Conservation (phyloP, 305 asterid species). For the Fraxinus greggii region DNA sequence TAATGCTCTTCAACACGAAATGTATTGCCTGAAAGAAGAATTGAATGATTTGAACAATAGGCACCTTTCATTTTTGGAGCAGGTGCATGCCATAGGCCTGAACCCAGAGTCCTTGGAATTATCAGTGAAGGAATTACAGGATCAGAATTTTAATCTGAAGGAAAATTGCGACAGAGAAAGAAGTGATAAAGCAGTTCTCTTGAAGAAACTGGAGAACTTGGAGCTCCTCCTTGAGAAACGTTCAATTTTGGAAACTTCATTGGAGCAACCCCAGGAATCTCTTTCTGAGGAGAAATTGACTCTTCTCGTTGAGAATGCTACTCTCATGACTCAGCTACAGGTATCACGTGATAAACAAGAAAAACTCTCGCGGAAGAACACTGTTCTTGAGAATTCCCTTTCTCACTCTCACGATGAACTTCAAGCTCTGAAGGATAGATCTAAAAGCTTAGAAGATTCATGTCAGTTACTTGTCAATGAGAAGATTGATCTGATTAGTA, state of each 20-base stretch:
- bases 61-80: constrained; percentile 55
- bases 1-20: constrained; percentile 92
- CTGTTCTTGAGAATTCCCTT: constrained; percentile 62
- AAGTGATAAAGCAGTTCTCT: constrained; percentile 61
- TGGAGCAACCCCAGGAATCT: constrained; percentile 65
- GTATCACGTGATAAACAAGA: constrained; percentile 60
- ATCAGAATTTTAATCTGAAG: constrained; percentile 51
- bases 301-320: constrained; percentile 60
- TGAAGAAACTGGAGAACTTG: constrained; percentile 61
- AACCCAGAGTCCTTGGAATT: constrained; percentile 57
- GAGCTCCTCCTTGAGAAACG: constrained; percentile 86
- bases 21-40: constrained; percentile 86
- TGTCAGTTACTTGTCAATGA: constrained; percentile 65
- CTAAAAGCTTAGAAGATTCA: constrained; percentile 73
- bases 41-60: constrained; percentile 61
- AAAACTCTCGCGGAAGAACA: constrained; percentile 58
- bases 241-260: constrained; percentile 66
- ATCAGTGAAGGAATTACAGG: constrained; percentile 67
- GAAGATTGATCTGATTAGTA: constrained; percentile 59
- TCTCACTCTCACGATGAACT: constrained; percentile 62
- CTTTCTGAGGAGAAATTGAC: constrained; percentile 64
- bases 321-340: constrained; percentile 52
- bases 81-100: constrained; percentile 63
- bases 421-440: constrained; percentile 57
- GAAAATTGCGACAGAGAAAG: constrained; percentile 59